phyloP scores from a whole-genome alignment of 306 rosid genomes.

The Leucaena leucocephala region DNA sequence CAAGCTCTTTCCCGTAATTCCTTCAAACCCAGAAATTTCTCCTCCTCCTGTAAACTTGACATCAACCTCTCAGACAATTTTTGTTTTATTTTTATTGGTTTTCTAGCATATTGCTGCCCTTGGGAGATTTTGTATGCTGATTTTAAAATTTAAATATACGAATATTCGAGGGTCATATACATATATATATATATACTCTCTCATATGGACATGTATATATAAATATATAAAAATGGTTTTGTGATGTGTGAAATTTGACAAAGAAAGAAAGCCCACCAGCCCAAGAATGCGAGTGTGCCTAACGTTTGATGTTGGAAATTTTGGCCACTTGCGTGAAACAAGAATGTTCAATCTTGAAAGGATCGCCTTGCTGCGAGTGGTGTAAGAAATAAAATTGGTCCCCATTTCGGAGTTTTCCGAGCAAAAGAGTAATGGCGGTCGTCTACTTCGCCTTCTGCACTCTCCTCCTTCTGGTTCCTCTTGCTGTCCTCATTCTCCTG shows the following conservation, averaged over 20 bases:
- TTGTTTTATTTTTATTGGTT: neutral
- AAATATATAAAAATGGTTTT: too few relatives aligned
- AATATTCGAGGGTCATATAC: too few relatives aligned
- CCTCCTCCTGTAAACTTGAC: neutral
- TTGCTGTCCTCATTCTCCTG: conserved; percentile 50
- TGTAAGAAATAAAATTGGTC: neutral
- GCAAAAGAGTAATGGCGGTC: conserved; percentile 54
- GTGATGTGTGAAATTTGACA: too few relatives aligned
- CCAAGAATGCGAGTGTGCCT: neutral
- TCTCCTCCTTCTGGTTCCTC: conserved; percentile 50
- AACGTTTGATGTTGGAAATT: neutral
- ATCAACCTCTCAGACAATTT: neutral
- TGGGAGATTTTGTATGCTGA: neutral
- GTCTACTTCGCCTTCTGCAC: conserved; percentile 43
- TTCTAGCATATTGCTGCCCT: neutral
- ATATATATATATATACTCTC: too few relatives aligned
- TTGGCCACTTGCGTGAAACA: neutral
- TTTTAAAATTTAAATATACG: too few relatives aligned
- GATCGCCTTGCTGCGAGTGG: neutral
- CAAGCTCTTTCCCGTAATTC: conserved; percentile 38
- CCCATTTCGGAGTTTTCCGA: neutral
- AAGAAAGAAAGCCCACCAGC: neutral
- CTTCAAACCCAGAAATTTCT: conserved; percentile 47
- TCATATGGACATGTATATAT: too few relatives aligned
- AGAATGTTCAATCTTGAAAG: neutral